Evolutionary conservation across 75 land plant species (phyloP), one percentile per base, ranked within the genome.

Genomic region (Selaginella tamariscina): DNA sequence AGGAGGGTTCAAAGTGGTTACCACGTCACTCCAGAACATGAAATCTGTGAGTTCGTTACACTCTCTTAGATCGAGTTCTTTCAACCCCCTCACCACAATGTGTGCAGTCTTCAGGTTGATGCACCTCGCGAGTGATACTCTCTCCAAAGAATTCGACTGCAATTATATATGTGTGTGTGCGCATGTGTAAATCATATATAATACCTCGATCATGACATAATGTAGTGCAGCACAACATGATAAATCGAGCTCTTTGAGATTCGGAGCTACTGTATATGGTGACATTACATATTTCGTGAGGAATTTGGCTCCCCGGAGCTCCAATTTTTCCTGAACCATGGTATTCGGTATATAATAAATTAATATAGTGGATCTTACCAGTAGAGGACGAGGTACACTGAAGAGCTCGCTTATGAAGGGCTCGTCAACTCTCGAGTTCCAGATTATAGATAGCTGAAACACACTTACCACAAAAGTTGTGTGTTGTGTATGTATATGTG

Each of bases 211-310:
- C 15, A 66, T 26, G 31, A 66, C 68, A 24, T 66, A 66, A 15
- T 66, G 27, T 21, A 66, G 68, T 11, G 32, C 29, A 24, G 31
- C 68, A 66, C 68, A 66, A 32, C 68, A 66, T 24, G 68, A 66
- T 32, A 66, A 32, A 23, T 66, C 68, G 24, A 66, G 39, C 15
- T 15, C 23, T 32, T 31, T 66, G 33, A 66, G 32, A 5, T 20
- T 18, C 1, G 68, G 68, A 29, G 39, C 49, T 13, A 66, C 2
- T 1, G 39, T 66, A 15, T 31, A 20, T 1, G 68, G 68, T 20
- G 68, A 66, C 29, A 66, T 8, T 1, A 66, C 49, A 20, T 31
- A 23, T 24, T 32, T 66, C 8, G 29, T 66, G 9, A 66, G n/a
- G 32, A 29, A 66, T 20, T 22, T 31, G 31, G 68, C 68, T 21